A percentile compares a stretch with the other conserved stretches of the same genome.
Conservation (phyloP, 306 rosid genomes). For the Acacia confusa region DNA sequence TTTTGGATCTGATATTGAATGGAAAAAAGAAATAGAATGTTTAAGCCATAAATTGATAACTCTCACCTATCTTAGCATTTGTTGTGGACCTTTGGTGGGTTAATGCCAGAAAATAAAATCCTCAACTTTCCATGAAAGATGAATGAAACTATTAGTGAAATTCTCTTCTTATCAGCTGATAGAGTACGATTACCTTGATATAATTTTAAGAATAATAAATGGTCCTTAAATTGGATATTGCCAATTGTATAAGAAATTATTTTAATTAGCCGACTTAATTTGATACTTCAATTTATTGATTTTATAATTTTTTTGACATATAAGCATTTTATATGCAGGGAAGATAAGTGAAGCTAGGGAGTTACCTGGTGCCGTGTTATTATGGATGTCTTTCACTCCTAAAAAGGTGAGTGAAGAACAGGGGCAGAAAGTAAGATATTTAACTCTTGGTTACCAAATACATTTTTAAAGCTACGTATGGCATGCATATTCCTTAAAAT, state of each 20-base stretch:
- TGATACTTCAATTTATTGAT: constrained; percentile 23
- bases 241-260: neutral
- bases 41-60: constrained; percentile 1
- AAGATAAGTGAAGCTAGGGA: constrained; percentile 55
- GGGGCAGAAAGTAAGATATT: constrained; percentile 57
- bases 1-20: constrained; percentile 17
- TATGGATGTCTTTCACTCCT: constrained; percentile 70
- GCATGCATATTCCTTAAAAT: neutral
- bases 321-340: constrained; percentile 51
- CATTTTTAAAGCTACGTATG: neutral
- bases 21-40: constrained; percentile 11
- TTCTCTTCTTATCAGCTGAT: neutral
- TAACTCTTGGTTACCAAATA: constrained; percentile 21
- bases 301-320: constrained; percentile 24
- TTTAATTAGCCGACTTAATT: neutral
- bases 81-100: neutral
- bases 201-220: constrained; percentile 9
- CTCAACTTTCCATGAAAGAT: constrained; percentile 25
- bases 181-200: constrained; percentile 16
- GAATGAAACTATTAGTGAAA: neutral
- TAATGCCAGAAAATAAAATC: constrained; percentile 14
- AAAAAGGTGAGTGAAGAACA: constrained; percentile 56
- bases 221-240: constrained; percentile 23
- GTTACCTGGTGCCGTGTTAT: constrained; percentile 85
- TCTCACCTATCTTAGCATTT: constrained; percentile 1